Base-by-base conservation (phyloP, 768 basidiomycete species). In the Artomyces pyxidatus region DNA sequence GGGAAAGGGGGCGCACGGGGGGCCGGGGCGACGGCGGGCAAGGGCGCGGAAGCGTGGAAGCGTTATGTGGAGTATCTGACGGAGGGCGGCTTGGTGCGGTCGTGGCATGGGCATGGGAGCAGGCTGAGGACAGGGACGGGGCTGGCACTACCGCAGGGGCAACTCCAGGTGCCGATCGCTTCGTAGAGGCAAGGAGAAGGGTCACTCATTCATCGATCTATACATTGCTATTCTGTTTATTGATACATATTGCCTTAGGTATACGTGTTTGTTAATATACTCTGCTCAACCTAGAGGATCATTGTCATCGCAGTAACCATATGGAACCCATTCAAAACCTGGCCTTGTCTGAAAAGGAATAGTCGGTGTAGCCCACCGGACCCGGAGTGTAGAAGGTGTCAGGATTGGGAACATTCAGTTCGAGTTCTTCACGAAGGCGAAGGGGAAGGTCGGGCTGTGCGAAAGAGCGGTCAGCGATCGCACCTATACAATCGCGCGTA, bases 51-150 rank as follows among this genome's bases (percentile, higher is more conserved):
- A 37, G 75, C 77, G 19, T 86, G 84, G 85, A 68, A 67, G 52
- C 68, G 81, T 52, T 85, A 81, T 59, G 74, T 75, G 21, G 63
- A 77, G 45, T 85, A 73, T 62, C 56, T 86, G 59, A 61, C 64
- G 11, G 72, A 76, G 25, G 65, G 69, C 12, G 74, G 70, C 28
- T 61, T 82, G 59, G 82, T 86, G 16, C 58, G 81, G 26, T 67
- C 61, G 11, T 40, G n/a, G n/a, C n/a, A n/a, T n/a, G n/a, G n/a
- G n/a, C n/a, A n/a, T n/a, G n/a, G n/a, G n/a, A n/a, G n/a, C n/a
- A n/a, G n/a, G n/a, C n/a, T n/a, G n/a, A n/a, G n/a, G n/a, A n/a
- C n/a, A n/a, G n/a, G n/a, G n/a, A n/a, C n/a, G n/a, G n/a, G n/a
- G n/a, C n/a, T n/a, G n/a, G n/a, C n/a, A n/a, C n/a, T n/a, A n/a